These are phyloP conservation scores for Silene coronaria DNA, from an alignment of 179 eudicot species.

Conservation along the genomic window DNA sequence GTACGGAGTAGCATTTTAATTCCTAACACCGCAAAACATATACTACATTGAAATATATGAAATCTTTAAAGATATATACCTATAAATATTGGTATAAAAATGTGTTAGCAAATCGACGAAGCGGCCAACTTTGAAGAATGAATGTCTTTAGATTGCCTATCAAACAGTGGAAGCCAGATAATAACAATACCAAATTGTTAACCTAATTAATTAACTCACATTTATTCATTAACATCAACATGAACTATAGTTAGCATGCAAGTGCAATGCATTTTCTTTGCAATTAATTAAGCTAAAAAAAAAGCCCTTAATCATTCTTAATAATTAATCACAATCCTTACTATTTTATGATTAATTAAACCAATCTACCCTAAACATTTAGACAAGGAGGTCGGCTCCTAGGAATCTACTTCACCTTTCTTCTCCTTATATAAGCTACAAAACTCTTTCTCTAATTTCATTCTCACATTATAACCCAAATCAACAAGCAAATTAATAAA, in stretches of 20 bases:
- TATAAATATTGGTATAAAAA: not conserved
- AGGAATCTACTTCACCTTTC: slow-evolving; percentile 24
- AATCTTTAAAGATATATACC: no score
- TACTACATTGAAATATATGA: no score
- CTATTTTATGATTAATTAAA: not conserved
- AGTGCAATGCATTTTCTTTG: slow-evolving; percentile 20
- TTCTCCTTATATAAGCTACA: slow-evolving; percentile 21
- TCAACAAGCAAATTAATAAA: slow-evolving; percentile 1
- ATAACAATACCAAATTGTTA: slow-evolving; percentile 14
- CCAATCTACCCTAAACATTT: slow-evolving; percentile 3
- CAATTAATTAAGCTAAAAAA: slow-evolving; percentile 1
- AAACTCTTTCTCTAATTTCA: slow-evolving; percentile 6
- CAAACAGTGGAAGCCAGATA: slow-evolving; percentile 27
- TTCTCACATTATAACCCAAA: slow-evolving; percentile 20
- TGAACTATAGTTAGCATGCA: slow-evolving; percentile 20
- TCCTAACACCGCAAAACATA: no score
- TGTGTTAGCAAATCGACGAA: slow-evolving; percentile 20
- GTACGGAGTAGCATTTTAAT: no score
- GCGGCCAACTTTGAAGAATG: slow-evolving; percentile 27
- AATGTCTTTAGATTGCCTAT: slow-evolving; percentile 17
- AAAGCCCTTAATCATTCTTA: slow-evolving; percentile 2
- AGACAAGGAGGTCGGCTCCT: slow-evolving; percentile 23
- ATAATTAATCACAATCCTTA: not conserved
- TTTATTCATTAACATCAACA: slow-evolving; percentile 8
- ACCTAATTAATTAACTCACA: slow-evolving; percentile 12